phyloP scores from a whole-genome alignment of 306 rosid species.

The Aeschynomene evenia region DNA sequence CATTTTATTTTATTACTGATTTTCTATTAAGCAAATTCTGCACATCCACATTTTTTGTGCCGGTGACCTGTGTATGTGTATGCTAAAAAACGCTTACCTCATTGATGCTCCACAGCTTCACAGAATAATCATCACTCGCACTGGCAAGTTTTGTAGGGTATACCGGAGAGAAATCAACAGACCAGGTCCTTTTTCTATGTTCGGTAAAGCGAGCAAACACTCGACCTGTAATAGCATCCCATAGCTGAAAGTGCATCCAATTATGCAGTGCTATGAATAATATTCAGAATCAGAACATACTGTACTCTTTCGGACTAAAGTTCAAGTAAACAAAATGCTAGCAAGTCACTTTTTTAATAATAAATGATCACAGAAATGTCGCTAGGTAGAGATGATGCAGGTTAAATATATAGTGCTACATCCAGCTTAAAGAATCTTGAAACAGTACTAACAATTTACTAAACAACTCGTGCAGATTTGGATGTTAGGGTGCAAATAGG shows the following conservation, averaged over 20 bases:
- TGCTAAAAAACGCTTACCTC: constrained; percentile 49
- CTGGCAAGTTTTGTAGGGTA: constrained; percentile 83
- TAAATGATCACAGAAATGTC: background rate
- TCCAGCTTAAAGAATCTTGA: background rate
- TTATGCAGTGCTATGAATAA: constrained; percentile 26
- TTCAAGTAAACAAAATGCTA: background rate
- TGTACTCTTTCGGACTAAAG: background rate
- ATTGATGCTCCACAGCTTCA: constrained; percentile 75
- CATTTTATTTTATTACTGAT: background rate
- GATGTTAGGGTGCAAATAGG: background rate
- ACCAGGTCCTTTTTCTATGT: constrained; percentile 81
- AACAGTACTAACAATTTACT: background rate
- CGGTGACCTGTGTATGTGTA: background rate
- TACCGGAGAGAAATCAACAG: constrained; percentile 66
- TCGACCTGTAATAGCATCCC: constrained; percentile 84
- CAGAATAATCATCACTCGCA: constrained; percentile 78
- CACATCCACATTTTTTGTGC: background rate
- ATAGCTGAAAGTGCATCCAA: constrained; percentile 55
- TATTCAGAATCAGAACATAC: background rate
- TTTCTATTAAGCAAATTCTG: background rate
- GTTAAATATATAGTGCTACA: background rate
- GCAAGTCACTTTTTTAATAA: background rate
- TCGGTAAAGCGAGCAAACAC: constrained; percentile 54
- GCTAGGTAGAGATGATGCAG: background rate
- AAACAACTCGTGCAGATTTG: constrained; percentile 1